Conservation (phyloP, 1,139 yeast species). For the Tardiomyces depauwii region DNA sequence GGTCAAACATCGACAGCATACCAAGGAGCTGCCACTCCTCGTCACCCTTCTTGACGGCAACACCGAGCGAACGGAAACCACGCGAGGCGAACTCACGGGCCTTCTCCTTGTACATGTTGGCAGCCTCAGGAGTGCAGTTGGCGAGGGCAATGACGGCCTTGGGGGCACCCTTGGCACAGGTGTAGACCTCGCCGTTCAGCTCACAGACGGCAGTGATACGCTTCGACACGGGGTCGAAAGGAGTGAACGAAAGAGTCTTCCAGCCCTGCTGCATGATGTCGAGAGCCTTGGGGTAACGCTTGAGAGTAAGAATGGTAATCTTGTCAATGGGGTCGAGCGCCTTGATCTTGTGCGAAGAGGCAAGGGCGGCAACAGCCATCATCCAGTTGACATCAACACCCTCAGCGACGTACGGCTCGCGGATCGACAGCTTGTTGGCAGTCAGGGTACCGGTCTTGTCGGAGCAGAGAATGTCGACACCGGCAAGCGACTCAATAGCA, state of each 20-base stretch:
- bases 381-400: conserved; percentile 86
- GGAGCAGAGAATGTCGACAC: conserved; percentile 71
- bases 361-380: conserved; percentile 63
- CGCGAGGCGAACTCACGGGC: conserved; percentile 61
- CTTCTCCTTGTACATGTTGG: conserved; percentile 91
- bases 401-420: conserved; percentile 93
- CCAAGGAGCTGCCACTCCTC: conserved; percentile 98
- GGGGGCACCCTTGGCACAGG: conserved; percentile 98
- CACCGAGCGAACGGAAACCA: conserved; percentile 80
- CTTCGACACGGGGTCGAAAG: conserved; percentile 96
- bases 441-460: conserved; percentile 80
- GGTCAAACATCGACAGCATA: conserved; percentile 82
- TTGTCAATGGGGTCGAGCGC: conserved; percentile 62
- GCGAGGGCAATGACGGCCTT: conserved; percentile 96
- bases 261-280: conserved; percentile 82
- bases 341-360: conserved; percentile 63
- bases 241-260: conserved; percentile 38
- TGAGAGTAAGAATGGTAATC: conserved; percentile 40
- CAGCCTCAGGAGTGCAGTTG: conserved; percentile 92
- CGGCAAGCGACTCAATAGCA: conserved; percentile 70
- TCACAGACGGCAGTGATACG: conserved; percentile 93
- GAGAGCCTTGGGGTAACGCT: conserved; percentile 71
- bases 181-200: conserved; percentile 92
- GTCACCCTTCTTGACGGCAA: conserved; percentile 82
- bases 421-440: conserved; percentile 68